Percentiles rank a stretch among this genome's conserved stretches.
Conservation (phyloP, 1,284 basidiomycete genomes). For the Jaminaea rosea region DNA sequence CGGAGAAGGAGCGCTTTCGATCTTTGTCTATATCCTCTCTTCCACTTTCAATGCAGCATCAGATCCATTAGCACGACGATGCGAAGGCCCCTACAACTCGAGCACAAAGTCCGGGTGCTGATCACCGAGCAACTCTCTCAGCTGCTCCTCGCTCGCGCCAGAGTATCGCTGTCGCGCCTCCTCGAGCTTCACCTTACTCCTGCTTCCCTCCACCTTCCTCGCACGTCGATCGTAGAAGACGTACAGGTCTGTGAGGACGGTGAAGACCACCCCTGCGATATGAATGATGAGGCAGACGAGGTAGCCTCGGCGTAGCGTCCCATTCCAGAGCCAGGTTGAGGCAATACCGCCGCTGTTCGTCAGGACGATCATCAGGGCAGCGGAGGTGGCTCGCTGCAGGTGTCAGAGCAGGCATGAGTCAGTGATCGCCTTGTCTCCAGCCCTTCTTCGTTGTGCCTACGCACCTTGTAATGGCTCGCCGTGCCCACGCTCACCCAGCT, state of each 20-base stretch:
- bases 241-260: slow-evolving; percentile 22
- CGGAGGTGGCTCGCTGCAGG: slow-evolving; percentile 34
- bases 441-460: too few species aligned
- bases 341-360: slow-evolving; percentile 35
- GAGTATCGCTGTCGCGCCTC: slow-evolving; percentile 11
- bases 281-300: slow-evolving; percentile 27
- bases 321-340: slow-evolving; percentile 26
- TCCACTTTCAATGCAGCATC: too few species aligned
- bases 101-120: slow-evolving; percentile 27
- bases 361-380: slow-evolving; percentile 30
- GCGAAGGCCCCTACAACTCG: too few species aligned
- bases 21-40: not conserved
- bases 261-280: slow-evolving; percentile 14
- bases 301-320: slow-evolving; percentile 19
- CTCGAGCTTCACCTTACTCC: slow-evolving; percentile 21
- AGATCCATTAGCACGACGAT: too few species aligned
- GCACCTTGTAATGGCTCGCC: too few species aligned
- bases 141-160: slow-evolving; percentile 23
- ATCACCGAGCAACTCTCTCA: slow-evolving; percentile 35
- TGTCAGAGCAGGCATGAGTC: too few species aligned
- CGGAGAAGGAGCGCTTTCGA: not conserved
- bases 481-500: slow-evolving; percentile 22
- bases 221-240: slow-evolving; percentile 27
- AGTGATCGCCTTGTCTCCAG: too few species aligned
- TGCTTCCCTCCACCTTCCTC: too few species aligned